Conservation (phyloP, 2,329 filamentous ascomycete species). For the Alternaria incomplexa region DNA sequence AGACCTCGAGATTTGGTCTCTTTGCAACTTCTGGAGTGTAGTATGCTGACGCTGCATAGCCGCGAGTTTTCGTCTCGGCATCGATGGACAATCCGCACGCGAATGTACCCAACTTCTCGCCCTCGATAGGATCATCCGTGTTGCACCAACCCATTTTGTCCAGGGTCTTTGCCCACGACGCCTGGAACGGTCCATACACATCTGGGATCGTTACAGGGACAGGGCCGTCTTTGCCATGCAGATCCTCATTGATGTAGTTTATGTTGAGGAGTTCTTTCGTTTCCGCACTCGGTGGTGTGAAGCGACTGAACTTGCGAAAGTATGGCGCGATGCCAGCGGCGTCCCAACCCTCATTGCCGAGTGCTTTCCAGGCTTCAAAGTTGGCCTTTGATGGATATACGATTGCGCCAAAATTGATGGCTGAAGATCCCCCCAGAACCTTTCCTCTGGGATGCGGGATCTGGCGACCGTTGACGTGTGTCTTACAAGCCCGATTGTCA, state of each 20-base stretch:
- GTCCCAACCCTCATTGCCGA: neutral
- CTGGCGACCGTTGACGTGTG: neutral
- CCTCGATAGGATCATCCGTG: neutral
- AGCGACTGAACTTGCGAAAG: neutral
- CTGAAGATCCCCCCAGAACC: neutral
- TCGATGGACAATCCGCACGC: neutral
- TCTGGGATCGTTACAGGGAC: neutral
- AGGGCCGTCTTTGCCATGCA: neutral
- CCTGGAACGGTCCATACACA: neutral
- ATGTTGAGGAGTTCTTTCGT: neutral
- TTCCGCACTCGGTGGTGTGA: neutral
- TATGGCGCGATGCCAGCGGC: neutral
- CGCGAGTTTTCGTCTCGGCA: neutral
- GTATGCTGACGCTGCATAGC: neutral
- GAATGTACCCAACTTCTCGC: neutral
- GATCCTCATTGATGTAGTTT: neutral
- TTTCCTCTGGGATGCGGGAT: neutral
- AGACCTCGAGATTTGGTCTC: neutral
- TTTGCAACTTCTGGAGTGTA: neutral
- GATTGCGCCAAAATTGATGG: neutral
- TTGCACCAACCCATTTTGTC: neutral
- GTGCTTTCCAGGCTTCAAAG: neutral
- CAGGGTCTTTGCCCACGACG: neutral
- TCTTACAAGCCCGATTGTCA: neutral
- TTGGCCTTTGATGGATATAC: neutral